phyloP scores from a whole-genome alignment of 2,329 filamentous ascomycete species.

The Neophaeococcomyces aloes region DNA sequence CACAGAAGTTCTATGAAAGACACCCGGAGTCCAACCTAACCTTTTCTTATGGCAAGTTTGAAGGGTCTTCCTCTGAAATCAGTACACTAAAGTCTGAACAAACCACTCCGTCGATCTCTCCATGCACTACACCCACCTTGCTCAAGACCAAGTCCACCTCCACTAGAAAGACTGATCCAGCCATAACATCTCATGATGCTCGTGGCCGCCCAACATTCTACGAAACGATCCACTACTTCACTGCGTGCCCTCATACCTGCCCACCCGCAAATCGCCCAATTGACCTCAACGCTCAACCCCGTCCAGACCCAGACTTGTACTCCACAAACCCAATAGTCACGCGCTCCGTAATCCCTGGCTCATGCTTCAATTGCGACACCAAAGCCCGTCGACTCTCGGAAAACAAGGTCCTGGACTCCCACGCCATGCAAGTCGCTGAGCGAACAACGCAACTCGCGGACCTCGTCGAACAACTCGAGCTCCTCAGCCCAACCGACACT shows the following conservation, averaged over 20 bases:
- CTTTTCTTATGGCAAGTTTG: not conserved
- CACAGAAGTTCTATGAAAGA: conserved; percentile 1
- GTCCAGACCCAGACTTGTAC: conserved; percentile 6
- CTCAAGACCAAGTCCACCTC: not conserved
- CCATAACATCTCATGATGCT: not conserved
- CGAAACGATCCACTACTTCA: conserved; percentile 14
- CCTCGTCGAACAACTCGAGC: conserved; percentile 4
- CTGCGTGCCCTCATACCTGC: conserved; percentile 15
- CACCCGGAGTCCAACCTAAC: not conserved
- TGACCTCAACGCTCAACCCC: conserved; percentile 10
- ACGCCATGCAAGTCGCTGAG: conserved; percentile 9
- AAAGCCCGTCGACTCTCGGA: conserved; percentile 13
- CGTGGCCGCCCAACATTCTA: conserved; percentile 1
- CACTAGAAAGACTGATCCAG: not conserved
- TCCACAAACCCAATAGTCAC: conserved; percentile 7
- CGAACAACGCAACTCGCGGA: conserved; percentile 1
- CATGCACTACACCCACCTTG: not conserved
- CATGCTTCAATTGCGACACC: conserved; percentile 16
- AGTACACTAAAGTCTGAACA: not conserved
- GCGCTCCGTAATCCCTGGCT: conserved; percentile 13
- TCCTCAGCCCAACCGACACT: not conserved
- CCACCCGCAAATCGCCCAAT: conserved; percentile 17
- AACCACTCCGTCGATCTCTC: not conserved
- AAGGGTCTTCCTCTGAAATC: not conserved
- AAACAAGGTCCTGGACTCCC: conserved; percentile 10